A percentile compares a stretch with the other conserved stretches of the same genome.
phyloP scores from a whole-genome alignment of 106 monocot genomes.

The Amphibolis antarctica region DNA sequence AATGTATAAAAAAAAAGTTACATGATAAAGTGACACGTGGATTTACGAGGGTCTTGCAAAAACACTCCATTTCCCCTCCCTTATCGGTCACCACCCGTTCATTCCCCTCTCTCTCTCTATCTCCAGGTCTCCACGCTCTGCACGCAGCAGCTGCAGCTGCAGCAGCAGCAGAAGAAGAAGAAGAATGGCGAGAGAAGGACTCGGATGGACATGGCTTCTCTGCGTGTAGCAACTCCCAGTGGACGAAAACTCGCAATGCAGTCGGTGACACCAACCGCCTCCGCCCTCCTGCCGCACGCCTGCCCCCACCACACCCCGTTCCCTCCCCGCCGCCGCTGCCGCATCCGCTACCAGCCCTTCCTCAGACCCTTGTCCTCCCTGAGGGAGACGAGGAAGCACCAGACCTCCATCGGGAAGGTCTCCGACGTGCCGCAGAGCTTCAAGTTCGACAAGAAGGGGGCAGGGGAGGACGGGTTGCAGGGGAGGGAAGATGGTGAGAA shows the following conservation, averaged over 20 bases:
- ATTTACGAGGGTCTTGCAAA: too few relatives aligned
- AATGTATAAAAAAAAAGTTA: too few relatives aligned
- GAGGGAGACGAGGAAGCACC: conserved; percentile 41
- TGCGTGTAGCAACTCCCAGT: too few relatives aligned
- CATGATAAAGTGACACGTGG: too few relatives aligned
- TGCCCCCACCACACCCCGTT: conserved; percentile 10
- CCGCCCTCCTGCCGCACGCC: not conserved
- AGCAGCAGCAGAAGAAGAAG: too few relatives aligned
- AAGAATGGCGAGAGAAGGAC: too few relatives aligned
- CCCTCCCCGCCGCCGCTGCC: conserved; percentile 6
- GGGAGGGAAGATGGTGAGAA: conserved; percentile 15
- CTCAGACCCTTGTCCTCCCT: conserved; percentile 47
- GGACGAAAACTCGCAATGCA: not conserved
- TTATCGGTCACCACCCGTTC: too few relatives aligned
- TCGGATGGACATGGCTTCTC: too few relatives aligned
- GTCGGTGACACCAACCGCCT: conserved; percentile 9
- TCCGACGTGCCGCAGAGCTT: conserved; percentile 48
- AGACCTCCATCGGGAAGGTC: conserved; percentile 34
- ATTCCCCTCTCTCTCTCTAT: too few relatives aligned
- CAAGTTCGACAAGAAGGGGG: conserved; percentile 19
- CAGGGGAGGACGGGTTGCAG: conserved; percentile 6
- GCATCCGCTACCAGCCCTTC: conserved; percentile 9
- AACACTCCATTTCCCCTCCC: too few relatives aligned
- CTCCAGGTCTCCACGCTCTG: too few relatives aligned
- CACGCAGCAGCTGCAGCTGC: too few relatives aligned